Evolutionary conservation across 495 filamentous ascomycete species (phyloP), one percentile per base, ranked within the genome.

Genomic region (Podospora fimiseda): DNA sequence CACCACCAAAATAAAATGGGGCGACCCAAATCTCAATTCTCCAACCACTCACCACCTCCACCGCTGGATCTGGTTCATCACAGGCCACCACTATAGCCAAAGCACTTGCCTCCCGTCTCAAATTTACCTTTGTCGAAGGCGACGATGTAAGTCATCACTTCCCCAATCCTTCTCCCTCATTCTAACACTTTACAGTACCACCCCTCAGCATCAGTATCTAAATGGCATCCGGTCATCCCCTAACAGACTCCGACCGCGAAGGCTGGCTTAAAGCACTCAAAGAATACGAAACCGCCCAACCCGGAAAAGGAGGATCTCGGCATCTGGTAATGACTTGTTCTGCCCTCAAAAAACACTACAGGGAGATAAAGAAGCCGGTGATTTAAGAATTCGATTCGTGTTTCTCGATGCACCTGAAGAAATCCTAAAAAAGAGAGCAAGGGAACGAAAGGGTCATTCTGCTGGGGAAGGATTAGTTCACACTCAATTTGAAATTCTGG

Each of bases 71-170:
- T 67, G 61, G 59, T 64, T 67, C 60, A 38, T 64, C 42, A 60
- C 62, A 1, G 64, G 64, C 2, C 64, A 63, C 56, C 13, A 67
- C 62, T n/a, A 20, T 61, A 2, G 63, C 66, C 14, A 52, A 62
- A 11, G 69, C 65, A 21, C 53, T 67, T 4, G 64, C 53, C 41
- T 14, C 48, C 6, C 11, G 46, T 1, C 49, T 64, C 1, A 21
- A 72, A 64, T 53, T 71, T 64, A 59, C 24, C 50, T 70, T n/a
- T 70, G 63, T 70, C 3, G 70, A 75, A 58, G 76, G 75, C 19
- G 79, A 77, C 53, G 70, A 76, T 50, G 77, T 79, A 66, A 53
- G 72, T 56, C 15, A 13, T 19, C 39, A 18, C n/a, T 7, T n/a
- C 27, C 39, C 36, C 36, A 40, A 9, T 36, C 23, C 33, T 24